Evolutionary conservation across 2,329 filamentous ascomycete species (phyloP).

Genomic region (Pochonia chlamydosporia): DNA sequence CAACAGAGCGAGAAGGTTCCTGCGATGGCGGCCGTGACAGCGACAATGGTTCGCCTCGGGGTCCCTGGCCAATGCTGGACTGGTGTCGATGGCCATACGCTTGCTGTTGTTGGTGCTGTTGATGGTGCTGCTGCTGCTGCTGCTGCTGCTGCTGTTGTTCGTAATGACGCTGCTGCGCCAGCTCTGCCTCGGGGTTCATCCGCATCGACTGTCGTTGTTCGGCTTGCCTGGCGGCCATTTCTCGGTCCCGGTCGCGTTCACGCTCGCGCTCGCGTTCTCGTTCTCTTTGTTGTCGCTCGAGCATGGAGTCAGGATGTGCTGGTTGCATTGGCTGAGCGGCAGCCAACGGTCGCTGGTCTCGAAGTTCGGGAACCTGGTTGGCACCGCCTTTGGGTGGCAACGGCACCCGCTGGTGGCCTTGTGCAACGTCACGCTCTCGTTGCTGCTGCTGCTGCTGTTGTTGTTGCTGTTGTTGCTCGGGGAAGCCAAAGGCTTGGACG

Average conservation of each 20-base stretch:
- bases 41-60: slow-evolving; percentile 35
- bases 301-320: slow-evolving; percentile 7
- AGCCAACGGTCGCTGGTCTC: slow-evolving; percentile 9
- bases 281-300: slow-evolving; percentile 15
- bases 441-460: slow-evolving; percentile 17
- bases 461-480: slow-evolving; percentile 24
- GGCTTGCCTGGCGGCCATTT: background rate
- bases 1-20: slow-evolving; percentile 36
- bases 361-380: slow-evolving; percentile 8
- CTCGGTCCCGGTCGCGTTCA: slow-evolving; percentile 6
- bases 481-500: slow-evolving; percentile 35
- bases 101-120: slow-evolving; percentile 4
- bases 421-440: slow-evolving; percentile 11
- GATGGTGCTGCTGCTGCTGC: slow-evolving; percentile 6
- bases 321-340: slow-evolving; percentile 5
- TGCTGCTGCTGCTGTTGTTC: slow-evolving; percentile 22
- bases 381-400: slow-evolving; percentile 2
- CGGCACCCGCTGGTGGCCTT: slow-evolving; percentile 8
- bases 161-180: slow-evolving; percentile 33
- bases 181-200: slow-evolving; percentile 47
- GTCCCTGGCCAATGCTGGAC: slow-evolving; percentile 28
- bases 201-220: slow-evolving; percentile 23
- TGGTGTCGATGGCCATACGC: slow-evolving; percentile 34
- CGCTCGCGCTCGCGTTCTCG: slow-evolving; percentile 13
- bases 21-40: slow-evolving; percentile 32